Conservation (phyloP, 306 rosid species). For the Quillaja saponaria region DNA sequence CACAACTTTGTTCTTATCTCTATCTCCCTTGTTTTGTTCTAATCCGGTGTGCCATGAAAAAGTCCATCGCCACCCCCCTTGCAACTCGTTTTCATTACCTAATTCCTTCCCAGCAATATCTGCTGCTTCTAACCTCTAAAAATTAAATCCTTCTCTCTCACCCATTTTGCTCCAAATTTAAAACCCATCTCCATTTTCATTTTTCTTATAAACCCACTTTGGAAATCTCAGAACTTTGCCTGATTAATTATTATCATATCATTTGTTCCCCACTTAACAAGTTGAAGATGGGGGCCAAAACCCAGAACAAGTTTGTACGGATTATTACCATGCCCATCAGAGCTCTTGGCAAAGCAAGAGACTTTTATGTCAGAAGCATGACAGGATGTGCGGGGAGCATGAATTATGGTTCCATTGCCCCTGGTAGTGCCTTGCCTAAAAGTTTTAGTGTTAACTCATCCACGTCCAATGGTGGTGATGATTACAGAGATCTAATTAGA, state of each 20-base stretch:
- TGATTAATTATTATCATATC: no score
- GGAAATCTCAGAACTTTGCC: neutral
- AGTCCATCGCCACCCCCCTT: no score
- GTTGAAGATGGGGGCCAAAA: conserved; percentile 40
- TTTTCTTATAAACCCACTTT: neutral
- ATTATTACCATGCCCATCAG: conserved; percentile 60
- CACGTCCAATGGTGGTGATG: conserved; percentile 41
- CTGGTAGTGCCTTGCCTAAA: conserved; percentile 45
- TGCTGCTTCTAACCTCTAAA: neutral
- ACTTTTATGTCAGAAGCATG: conserved; percentile 65
- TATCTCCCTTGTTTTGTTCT: no score
- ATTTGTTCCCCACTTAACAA: neutral
- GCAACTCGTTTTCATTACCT: neutral
- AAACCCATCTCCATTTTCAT: neutral
- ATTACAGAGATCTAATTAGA: conserved; percentile 64
- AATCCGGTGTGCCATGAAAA: no score
- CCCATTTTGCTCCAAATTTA: neutral
- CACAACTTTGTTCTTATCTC: no score
- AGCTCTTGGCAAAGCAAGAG: conserved; percentile 55
- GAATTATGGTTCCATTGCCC: conserved; percentile 33
- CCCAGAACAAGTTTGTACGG: conserved; percentile 49
- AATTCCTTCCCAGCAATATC: neutral
- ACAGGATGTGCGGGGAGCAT: conserved; percentile 40
- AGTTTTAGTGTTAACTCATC: conserved; percentile 55
- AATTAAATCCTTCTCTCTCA: neutral